Base-by-base conservation (phyloP, 768 basidiomycete genomes). In the Infundibulicybe gibba region DNA sequence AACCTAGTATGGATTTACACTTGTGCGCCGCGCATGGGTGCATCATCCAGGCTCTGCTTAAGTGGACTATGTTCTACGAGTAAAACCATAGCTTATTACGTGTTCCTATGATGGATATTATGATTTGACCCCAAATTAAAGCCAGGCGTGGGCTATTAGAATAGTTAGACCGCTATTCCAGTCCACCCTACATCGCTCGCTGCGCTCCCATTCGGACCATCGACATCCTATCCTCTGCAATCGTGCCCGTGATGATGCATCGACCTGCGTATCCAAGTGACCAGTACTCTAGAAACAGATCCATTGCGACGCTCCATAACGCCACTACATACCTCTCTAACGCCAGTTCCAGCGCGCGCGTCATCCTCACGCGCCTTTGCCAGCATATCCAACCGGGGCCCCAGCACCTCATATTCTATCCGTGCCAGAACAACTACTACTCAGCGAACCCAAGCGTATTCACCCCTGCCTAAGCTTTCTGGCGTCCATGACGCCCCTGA, bases 381-480 rank as follows among this genome's bases (percentile, higher is more conserved):
- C 20, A 92, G 62, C 9, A 68, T 68, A 14, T 76, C 68, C n/a
- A 91, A 64, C n/a, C 87, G 79, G n/a, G 85, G 80, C 57, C 81
- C 71, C 41, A 90, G 65, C 1, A 62, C 65, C 57, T 88, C 81
- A 50, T 87, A 79, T 21, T 85, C 86, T 80, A 53, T 33, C 21
- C 16, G 31, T 13, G 21, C 25, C 17, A 40, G 46, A 35, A 33
- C 44, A 31, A 17, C 51, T 10, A 30, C 19, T 30, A 1, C 34
- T 10, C 17, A 30, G 12, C 5, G n/a, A n/a, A 13, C 15, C 32
- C 25, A 21, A 40, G 21, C 30, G 16, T 17, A 56, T 55, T 10
- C 44, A 85, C 86, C 80, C 43, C 72, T 67, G 2, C n/a, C n/a
- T n/a, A n/a, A 92, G 77, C 52, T 81, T 85, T 3, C 90, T 88